Percentiles rank a stretch among this genome's conserved stretches.
phyloP scores from a whole-genome alignment of 352 stramenopile species.

The Phytophthora aleatoria region DNA sequence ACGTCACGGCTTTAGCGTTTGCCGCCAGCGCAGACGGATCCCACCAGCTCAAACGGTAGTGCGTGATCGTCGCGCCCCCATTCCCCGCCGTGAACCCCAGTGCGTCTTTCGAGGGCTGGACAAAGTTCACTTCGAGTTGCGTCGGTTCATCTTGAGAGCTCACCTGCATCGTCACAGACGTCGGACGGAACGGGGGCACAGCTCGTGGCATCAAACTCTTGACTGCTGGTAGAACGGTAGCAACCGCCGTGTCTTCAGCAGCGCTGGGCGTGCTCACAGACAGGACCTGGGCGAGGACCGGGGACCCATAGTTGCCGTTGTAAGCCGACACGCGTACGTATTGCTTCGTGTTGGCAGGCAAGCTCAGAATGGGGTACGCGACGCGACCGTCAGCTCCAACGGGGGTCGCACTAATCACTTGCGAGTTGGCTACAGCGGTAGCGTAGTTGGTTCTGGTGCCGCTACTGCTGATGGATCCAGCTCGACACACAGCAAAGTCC shows the following conservation, averaged over 20 bases:
- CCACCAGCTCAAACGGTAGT: constrained; percentile 72
- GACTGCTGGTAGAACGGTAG: constrained; percentile 14
- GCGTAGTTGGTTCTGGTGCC: constrained; percentile 47
- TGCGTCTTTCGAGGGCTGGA: constrained; percentile 67
- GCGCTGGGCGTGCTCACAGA: constrained; percentile 24
- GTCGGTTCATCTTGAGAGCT: constrained; percentile 75
- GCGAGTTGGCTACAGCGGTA: constrained; percentile 45
- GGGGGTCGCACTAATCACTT: constrained; percentile 46
- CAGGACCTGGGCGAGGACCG: constrained; percentile 57
- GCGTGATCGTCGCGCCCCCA: constrained; percentile 59
- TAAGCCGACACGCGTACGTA: constrained; percentile 90
- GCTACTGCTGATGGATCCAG: constrained; percentile 26
- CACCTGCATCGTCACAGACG: constrained; percentile 72
- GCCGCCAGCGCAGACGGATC: constrained; percentile 38
- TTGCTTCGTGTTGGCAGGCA: constrained; percentile 82
- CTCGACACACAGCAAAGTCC: constrained; percentile 32
- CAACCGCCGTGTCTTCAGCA: constrained; percentile 13
- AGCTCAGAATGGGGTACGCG: constrained; percentile 81
- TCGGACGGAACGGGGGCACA: constrained; percentile 74
- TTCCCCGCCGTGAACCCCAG: constrained; percentile 62
- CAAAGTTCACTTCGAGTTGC: constrained; percentile 82
- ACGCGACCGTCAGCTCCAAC: constrained; percentile 28
- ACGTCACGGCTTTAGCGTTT: constrained; percentile 42
- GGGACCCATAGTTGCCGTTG: constrained; percentile 86
- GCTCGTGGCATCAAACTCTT: constrained; percentile 49